Evolutionary conservation across 106 monocot genomes (phyloP).

Genomic region (Phalaenopsis equestris): DNA sequence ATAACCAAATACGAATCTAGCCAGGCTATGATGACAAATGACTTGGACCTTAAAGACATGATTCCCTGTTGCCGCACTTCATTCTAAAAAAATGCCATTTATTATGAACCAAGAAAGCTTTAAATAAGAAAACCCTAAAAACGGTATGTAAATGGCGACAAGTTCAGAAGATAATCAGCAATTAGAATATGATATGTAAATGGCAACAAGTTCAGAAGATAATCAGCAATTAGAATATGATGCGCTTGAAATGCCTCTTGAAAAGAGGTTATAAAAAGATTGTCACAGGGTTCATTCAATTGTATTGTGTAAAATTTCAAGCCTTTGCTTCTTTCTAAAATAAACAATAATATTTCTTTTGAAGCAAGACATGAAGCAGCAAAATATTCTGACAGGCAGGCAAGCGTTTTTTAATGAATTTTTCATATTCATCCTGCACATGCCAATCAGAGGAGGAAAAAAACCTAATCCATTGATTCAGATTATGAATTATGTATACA

Average conservation of each 20-base stretch:
- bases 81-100: background rate
- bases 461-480: background rate
- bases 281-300: background rate
- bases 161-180: background rate
- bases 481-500: background rate
- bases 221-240: background rate
- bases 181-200: background rate
- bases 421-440: background rate
- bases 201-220: background rate
- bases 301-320: background rate
- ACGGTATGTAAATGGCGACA: background rate
- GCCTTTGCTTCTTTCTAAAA: background rate
- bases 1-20: background rate
- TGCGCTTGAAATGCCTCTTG: no score
- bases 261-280: background rate
- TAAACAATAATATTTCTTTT: background rate
- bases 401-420: background rate
- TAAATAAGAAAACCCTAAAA: background rate
- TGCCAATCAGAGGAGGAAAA: background rate
- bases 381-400: no score
- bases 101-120: background rate
- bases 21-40: background rate
- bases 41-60: no score
- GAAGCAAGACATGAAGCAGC: background rate
- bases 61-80: background rate